Evolutionary conservation across 495 filamentous ascomycete species (phyloP), one percentile per base, ranked within the genome.

Genomic region (Penicillium paxilli): DNA sequence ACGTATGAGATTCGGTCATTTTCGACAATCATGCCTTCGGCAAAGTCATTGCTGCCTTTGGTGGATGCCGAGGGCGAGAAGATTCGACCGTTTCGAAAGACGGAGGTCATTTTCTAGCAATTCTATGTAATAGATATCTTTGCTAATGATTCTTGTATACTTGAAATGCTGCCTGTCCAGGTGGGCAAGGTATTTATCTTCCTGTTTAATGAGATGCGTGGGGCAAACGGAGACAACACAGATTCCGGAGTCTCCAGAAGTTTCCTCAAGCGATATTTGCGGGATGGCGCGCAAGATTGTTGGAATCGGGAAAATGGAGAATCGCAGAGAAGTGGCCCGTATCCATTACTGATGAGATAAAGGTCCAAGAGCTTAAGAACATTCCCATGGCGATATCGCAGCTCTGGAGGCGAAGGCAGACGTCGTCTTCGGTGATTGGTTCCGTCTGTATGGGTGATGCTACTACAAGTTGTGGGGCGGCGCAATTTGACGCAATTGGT

Each of bases 61-160:
- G 35, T 48, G 16, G 57, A 49, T 20, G 67, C 67, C 51, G 69
- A 58, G 10, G 55, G 66, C 60, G 63, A 32, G 25, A 79, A 77
- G 49, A 80, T 70, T 6, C 68, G 74, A 5, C 70, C 78, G 44
- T 79, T 80, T 20, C 66, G 64, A 53, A 80, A 78, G 35, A 79
- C 35, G 16, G 68, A 68, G 6, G 68, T 59, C 73, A 76, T 79
- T 6, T 14, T 16, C 16, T 11, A 33, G 11, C 24, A n/a, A 8
- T 1, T 7, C 12, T 26, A 4, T 49, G n/a, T 17, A n/a, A 21
- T n/a, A n/a, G n/a, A n/a, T n/a, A n/a, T n/a, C n/a, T n/a, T n/a
- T n/a, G n/a, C n/a, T n/a, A n/a, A n/a, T n/a, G n/a, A n/a, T n/a
- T n/a, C n/a, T n/a, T n/a, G n/a, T n/a, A n/a, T n/a, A n/a, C n/a